Percentiles rank a stretch among this genome's conserved stretches.
Conservation (phyloP, 345 rosid genomes). For the Firmiana major region DNA sequence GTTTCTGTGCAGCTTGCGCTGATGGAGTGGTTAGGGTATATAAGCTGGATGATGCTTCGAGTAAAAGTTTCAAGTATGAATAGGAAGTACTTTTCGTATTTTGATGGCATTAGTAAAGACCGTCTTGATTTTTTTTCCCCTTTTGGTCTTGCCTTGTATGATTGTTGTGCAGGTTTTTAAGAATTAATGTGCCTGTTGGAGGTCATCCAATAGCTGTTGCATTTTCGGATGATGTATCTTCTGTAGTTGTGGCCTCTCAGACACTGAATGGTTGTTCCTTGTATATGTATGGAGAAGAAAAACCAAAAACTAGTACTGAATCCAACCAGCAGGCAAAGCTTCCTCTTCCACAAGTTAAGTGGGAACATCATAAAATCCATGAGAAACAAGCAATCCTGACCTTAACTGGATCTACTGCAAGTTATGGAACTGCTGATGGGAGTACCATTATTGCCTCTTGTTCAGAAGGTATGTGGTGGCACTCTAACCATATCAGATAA, state of each 20-base stretch:
- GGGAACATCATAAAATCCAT: slow-evolving; percentile 74
- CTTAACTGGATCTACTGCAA: slow-evolving; percentile 68
- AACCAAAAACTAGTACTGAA: slow-evolving; percentile 40
- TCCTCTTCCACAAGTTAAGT: slow-evolving; percentile 81
- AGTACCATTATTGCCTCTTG: slow-evolving; percentile 78
- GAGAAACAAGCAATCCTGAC: slow-evolving; percentile 56
- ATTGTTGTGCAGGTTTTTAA: slow-evolving; percentile 51
- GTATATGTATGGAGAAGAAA: slow-evolving; percentile 90
- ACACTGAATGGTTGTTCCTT: slow-evolving; percentile 59
- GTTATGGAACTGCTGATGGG: slow-evolving; percentile 87
- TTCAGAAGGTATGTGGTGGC: slow-evolving; percentile 65
- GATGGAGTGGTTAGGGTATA: slow-evolving; percentile 87
- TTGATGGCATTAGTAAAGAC: background rate
- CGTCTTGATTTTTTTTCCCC: background rate
- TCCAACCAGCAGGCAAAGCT: slow-evolving; percentile 66
- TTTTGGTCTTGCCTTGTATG: background rate
- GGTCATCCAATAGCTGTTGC: slow-evolving; percentile 80
- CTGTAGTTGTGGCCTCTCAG: slow-evolving; percentile 72
- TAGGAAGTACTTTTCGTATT: background rate
- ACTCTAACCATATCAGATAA: background rate
- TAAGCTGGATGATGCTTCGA: background rate
- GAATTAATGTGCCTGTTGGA: slow-evolving; percentile 82
- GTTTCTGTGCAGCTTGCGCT: slow-evolving; percentile 64
- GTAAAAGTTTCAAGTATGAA: background rate
- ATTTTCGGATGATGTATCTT: slow-evolving; percentile 74